Conservation (phyloP, 176 grass and related monocot genomes). For the Avena insularis region DNA sequence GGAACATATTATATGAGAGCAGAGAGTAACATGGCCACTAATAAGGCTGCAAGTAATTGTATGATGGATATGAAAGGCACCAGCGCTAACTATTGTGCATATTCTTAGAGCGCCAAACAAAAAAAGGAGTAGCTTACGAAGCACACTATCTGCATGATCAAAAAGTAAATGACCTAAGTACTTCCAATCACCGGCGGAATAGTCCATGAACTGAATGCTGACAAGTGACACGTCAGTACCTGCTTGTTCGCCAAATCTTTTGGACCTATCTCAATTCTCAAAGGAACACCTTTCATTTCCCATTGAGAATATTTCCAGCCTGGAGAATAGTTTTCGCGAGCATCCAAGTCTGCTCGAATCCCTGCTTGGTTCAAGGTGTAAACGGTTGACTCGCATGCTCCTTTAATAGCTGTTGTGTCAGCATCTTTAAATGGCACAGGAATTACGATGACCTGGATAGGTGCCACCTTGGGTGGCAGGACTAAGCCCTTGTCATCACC, state of each 20-base stretch:
- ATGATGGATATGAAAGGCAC: constrained; percentile 12
- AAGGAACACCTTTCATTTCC: constrained; percentile 98
- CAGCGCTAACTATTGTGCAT: constrained; percentile 9
- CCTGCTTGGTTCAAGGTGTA: constrained; percentile 60
- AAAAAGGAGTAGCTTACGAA: not conserved
- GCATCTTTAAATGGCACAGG: constrained; percentile 95
- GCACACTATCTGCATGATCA: constrained; percentile 2
- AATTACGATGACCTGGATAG: constrained; percentile 82
- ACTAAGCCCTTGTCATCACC: constrained; percentile 98
- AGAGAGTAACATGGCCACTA: not conserved
- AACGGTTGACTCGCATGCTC: constrained; percentile 68
- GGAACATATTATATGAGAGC: not conserved
- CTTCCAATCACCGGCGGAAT: not conserved
- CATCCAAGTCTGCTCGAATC: constrained; percentile 70
- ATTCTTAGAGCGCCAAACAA: constrained; percentile 23
- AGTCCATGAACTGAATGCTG: constrained; percentile 19
- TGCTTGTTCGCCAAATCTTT: constrained; percentile 94
- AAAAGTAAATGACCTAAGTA: not conserved
- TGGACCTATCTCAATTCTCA: constrained; percentile 97
- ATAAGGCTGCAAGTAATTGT: not conserved
- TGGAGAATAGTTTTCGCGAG: constrained; percentile 90
- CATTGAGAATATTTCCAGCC: constrained; percentile 99
- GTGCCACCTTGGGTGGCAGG: constrained; percentile 88
- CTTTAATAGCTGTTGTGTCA: constrained; percentile 79
- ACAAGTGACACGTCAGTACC: constrained; percentile 49